Conservation (phyloP, 345 rosid species). For the Rhizophora apiculata region DNA sequence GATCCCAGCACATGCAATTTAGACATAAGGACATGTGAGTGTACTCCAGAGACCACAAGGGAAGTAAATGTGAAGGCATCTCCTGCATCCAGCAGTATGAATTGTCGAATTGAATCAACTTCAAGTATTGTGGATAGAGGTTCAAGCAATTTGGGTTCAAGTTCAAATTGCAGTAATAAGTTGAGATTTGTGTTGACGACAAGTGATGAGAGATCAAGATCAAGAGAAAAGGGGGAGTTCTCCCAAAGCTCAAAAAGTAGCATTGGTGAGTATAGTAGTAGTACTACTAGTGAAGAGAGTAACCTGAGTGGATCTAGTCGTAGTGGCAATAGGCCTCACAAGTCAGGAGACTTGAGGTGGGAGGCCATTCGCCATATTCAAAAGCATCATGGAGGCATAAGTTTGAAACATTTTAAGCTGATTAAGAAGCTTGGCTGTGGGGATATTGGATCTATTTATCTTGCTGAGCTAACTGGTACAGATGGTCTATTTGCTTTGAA, state of each 20-base stretch:
- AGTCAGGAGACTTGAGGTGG: slow-evolving; percentile 76
- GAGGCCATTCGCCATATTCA: slow-evolving; percentile 56
- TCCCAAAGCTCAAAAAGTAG: slow-evolving; percentile 86
- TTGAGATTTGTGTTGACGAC: slow-evolving; percentile 30
- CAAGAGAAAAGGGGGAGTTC: slow-evolving; percentile 60
- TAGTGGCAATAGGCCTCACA: slow-evolving; percentile 64
- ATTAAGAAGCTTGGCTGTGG: slow-evolving; percentile 73
- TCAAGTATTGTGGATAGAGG: slow-evolving; percentile 31
- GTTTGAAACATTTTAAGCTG: slow-evolving; percentile 61
- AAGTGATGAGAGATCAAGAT: slow-evolving; percentile 48
- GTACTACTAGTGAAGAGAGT: slow-evolving; percentile 59
- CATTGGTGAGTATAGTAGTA: slow-evolving; percentile 65
- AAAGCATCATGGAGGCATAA: slow-evolving; percentile 57
- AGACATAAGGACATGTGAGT: slow-evolving; percentile 20
- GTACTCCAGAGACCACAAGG: slow-evolving; percentile 21
- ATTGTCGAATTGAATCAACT: slow-evolving; percentile 35
- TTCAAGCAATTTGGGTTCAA: slow-evolving; percentile 31
- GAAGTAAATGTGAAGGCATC: slow-evolving; percentile 39
- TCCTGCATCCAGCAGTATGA: slow-evolving; percentile 34
- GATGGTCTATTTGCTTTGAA: slow-evolving; percentile 66
- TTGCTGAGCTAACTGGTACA: slow-evolving; percentile 59
- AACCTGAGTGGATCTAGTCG: slow-evolving; percentile 50
- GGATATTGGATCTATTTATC: slow-evolving; percentile 70
- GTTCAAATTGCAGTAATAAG: slow-evolving; percentile 28
- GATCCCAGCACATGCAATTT: slow-evolving; percentile 34